Base-by-base conservation (phyloP, 2,329 filamentous ascomycete species). In the Pestalotiopsis sp. region DNA sequence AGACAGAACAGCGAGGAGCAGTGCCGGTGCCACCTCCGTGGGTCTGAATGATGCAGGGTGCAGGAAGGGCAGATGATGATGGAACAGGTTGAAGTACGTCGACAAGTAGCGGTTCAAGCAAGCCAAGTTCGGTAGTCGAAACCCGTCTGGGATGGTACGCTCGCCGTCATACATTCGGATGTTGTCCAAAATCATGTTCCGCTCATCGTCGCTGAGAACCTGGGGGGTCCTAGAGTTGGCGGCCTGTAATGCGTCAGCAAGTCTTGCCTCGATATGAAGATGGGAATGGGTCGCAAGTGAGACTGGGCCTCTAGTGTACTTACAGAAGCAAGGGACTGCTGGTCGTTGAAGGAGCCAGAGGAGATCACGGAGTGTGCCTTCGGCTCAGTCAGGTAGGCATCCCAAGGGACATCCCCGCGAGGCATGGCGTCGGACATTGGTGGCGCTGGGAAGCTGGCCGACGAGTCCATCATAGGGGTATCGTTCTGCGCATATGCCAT, bases 81-180 rank as follows among this genome's bases (percentile, higher is more conserved):
- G 96, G 82, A 98, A 99, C 76, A 98, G 85, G 78, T 93, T 94
- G 81, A 98, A 99, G 85, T 98, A 99, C 1, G 95, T 97, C 70
- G 94, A 93, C 71, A 99, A 85, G 80, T 97, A 97, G 71, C 94
- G 90, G 82, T 99, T 98, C 79, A 98, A 84, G 2, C 93, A 92
- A 45, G 90, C 87, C 45, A 94, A 87, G 73, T 88, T 91, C 5
- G 96, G 96, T 61, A 98, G 87, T 72, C 94, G 92, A 86, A 98
- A 98, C 69, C 93, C 94, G 68, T 97, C 94, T 17, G 94, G 90
- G 68, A 98, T 91, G 61, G 92, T 91, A 76, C 91, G 91, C 76
- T 97, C 93, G 73, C 87, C 91, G 79, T 98, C 95, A 73, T 90
- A 91, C 73, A 85, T 88, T 76, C 92, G 91, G 77, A 98, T 95